Evolutionary conservation across 2,329 filamentous ascomycete species (phyloP).

Genomic region (Pseudogymnoascus sp.): DNA sequence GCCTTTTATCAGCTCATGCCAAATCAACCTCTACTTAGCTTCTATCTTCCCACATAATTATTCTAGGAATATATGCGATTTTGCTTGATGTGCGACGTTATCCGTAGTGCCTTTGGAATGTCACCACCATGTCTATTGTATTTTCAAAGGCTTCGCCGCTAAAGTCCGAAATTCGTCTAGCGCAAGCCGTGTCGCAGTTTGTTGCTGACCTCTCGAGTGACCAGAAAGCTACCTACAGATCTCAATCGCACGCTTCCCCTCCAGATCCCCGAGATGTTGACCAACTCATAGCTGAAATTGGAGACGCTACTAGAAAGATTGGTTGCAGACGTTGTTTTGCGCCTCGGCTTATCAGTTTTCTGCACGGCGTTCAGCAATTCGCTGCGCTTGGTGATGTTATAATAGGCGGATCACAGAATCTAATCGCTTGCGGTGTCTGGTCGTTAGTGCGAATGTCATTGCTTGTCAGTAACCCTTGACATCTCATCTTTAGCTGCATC

Average conservation of each 20-base stretch:
- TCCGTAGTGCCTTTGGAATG: too few relatives aligned
- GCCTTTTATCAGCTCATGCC: too few relatives aligned
- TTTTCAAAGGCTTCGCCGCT: too few relatives aligned
- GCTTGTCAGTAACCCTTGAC: constrained; percentile 29
- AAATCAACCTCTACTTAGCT: too few relatives aligned
- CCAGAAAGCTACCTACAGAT: too few relatives aligned
- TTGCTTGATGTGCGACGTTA: too few relatives aligned
- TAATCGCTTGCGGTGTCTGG: constrained; percentile 42
- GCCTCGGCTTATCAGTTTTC: constrained; percentile 37
- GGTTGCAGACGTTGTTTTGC: constrained; percentile 33
- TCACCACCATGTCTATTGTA: too few relatives aligned
- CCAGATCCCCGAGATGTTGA: constrained; percentile 35
- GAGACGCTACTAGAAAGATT: constrained; percentile 21
- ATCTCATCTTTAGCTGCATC: constrained; percentile 14
- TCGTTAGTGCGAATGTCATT: constrained; percentile 38
- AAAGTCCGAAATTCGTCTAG: too few relatives aligned
- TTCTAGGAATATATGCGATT: too few relatives aligned
- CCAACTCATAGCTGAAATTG: constrained; percentile 36
- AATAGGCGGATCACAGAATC: constrained; percentile 39
- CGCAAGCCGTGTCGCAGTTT: too few relatives aligned
- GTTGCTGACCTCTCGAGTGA: too few relatives aligned
- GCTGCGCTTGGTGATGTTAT: constrained; percentile 38
- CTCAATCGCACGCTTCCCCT: constrained; percentile 15
- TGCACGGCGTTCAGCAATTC: constrained; percentile 39
- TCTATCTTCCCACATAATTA: too few relatives aligned